Evolutionary conservation across 73 alveolate genomes (phyloP).

Genomic region (Uronychia binucleata): DNA sequence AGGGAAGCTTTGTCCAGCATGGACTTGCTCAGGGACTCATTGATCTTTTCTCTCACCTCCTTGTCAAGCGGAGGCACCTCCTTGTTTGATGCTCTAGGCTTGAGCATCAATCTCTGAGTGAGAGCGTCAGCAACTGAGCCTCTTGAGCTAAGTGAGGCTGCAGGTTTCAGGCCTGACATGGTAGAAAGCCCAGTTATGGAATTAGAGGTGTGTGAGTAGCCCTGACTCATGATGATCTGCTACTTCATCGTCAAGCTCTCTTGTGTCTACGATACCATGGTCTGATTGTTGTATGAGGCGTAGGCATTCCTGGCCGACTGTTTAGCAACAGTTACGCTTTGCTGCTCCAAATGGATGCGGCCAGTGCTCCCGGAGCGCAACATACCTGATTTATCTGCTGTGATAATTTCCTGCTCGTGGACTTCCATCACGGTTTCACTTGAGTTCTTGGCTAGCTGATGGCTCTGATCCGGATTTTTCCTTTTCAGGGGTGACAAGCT

Average conservation of each 20-base stretch:
- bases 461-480: constrained; percentile 26
- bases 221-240: not conserved
- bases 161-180: not conserved
- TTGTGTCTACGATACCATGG: too few species aligned
- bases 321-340: not conserved
- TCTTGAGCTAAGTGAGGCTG: not conserved
- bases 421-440: constrained; percentile 31
- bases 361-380: constrained; percentile 4
- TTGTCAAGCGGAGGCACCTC: constrained; percentile 40
- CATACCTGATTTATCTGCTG: constrained; percentile 25
- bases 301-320: constrained; percentile 7
- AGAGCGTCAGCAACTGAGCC: not conserved
- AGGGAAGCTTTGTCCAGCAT: constrained; percentile 15
- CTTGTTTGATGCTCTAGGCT: constrained; percentile 4
- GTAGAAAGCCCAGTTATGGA: not conserved
- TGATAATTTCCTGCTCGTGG: constrained; percentile 21
- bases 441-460: constrained; percentile 9
- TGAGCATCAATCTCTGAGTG: constrained; percentile 16
- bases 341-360: not conserved
- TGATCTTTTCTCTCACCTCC: constrained; percentile 24
- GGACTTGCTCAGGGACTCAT: constrained; percentile 24
- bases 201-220: not conserved
- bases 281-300: not conserved
- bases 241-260: not conserved
- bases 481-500: constrained; percentile 36